Percentiles rank a stretch among this genome's conserved stretches.
These are phyloP conservation scores for Leishmania aethiopica DNA, from an alignment of 208 protist species.

Conservation along the genomic window DNA sequence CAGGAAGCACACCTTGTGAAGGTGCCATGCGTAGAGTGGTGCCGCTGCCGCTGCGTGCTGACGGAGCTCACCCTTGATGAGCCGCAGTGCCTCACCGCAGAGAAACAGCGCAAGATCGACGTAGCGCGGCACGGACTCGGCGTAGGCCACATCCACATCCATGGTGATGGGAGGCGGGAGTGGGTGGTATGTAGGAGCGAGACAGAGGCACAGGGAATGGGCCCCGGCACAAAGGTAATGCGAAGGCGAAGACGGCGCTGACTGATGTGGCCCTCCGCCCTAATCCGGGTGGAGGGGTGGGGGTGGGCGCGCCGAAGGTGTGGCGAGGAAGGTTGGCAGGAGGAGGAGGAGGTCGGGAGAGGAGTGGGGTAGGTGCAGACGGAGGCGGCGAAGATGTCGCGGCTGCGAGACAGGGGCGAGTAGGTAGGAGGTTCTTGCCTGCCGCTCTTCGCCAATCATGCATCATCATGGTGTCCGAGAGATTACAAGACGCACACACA, in stretches of 20 bases:
- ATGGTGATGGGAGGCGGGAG: slow-evolving; percentile 1
- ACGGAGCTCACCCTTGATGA: slow-evolving; percentile 19
- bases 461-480: neutral
- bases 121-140: slow-evolving; percentile 40
- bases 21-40: slow-evolving; percentile 51
- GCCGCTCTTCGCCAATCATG: neutral
- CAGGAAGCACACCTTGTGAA: slow-evolving; percentile 53
- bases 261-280: neutral
- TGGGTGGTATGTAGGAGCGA: neutral
- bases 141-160: slow-evolving; percentile 22
- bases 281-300: neutral
- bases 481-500: neutral
- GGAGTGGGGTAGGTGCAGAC: neutral
- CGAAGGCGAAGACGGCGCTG: neutral
- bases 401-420: neutral
- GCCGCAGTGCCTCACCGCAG: slow-evolving; percentile 44
- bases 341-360: neutral
- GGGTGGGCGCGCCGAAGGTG: neutral
- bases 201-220: neutral
- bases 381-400: neutral
- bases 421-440: neutral
- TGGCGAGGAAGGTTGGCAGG: neutral
- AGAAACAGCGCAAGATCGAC: slow-evolving; percentile 63
- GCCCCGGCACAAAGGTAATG: neutral
- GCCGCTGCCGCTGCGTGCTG: slow-evolving; percentile 13